These are phyloP conservation scores for Byssoonygena ceratinophila DNA, from an alignment of 2,329 filamentous ascomycete species.

Conservation along the genomic window DNA sequence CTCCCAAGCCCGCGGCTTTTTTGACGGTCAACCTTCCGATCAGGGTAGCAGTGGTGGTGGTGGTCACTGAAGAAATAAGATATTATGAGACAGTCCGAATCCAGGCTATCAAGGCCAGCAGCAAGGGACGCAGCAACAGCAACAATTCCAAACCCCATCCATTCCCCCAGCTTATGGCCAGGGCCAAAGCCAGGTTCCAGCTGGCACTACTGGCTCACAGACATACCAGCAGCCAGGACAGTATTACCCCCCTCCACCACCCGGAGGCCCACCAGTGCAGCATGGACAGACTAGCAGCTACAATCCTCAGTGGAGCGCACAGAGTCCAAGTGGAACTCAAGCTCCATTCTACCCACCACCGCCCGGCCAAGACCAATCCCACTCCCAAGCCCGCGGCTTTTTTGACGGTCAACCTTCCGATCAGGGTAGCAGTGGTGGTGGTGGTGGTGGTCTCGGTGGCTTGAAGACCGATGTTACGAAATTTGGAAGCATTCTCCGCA, in stretches of 20 bases:
- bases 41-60: slow-evolving; percentile 30
- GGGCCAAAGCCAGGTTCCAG: slow-evolving; percentile 1
- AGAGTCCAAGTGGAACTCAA: too few species aligned
- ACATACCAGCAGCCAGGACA: slow-evolving; percentile 21
- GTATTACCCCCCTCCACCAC: slow-evolving; percentile 33
- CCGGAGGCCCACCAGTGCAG: slow-evolving; percentile 26
- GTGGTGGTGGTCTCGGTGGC: slow-evolving; percentile 26
- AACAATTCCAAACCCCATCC: slow-evolving; percentile 4
- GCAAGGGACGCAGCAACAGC: slow-evolving; percentile 13
- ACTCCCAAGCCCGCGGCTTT: slow-evolving; percentile 27
- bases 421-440: slow-evolving; percentile 29
- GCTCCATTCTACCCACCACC: slow-evolving; percentile 37
- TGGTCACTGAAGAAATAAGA: too few species aligned
- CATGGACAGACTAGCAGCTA: slow-evolving; percentile 9
- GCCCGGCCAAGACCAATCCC: slow-evolving; percentile 25
- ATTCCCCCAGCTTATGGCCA: slow-evolving; percentile 16
- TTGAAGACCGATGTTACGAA: slow-evolving; percentile 31
- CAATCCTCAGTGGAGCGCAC: slow-evolving; percentile 13
- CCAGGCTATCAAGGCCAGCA: slow-evolving; percentile 11
- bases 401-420: slow-evolving; percentile 28
- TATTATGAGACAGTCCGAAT: too few species aligned
- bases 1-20: slow-evolving; percentile 26
- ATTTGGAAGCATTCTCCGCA: slow-evolving; percentile 32
- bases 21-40: slow-evolving; percentile 28
- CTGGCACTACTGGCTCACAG: not conserved